Evolutionary conservation across 106 monocot genomes (phyloP).

Genomic region (Hemerocallis citrina): DNA sequence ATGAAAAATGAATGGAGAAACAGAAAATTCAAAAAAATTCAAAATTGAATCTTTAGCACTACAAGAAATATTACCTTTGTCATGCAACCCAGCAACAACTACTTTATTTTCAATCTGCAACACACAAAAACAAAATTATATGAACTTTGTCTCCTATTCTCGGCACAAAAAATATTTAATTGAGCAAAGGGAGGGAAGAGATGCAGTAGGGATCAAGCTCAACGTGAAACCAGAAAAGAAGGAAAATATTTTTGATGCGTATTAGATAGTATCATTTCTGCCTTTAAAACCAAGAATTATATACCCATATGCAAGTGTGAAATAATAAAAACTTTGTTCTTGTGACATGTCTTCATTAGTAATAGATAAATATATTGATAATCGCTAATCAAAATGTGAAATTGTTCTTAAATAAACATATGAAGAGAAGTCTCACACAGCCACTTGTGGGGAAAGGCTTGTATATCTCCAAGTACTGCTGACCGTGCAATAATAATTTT

Average conservation of each 20-base stretch:
- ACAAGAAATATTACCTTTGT: slow-evolving; percentile 61
- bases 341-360: too few species aligned
- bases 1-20: background rate
- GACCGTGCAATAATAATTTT: slow-evolving; percentile 71
- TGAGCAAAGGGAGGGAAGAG: background rate
- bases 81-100: slow-evolving; percentile 80
- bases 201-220: background rate
- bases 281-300: background rate
- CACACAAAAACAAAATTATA: slow-evolving; percentile 3
- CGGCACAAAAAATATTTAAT: background rate
- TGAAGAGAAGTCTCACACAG: slow-evolving; percentile 39
- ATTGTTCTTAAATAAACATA: background rate
- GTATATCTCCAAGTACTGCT: slow-evolving; percentile 93
- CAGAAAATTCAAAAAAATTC: background rate
- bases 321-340: too few species aligned
- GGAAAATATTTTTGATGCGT: background rate
- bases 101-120: slow-evolving; percentile 73
- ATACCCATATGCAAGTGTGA: too few species aligned
- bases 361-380: background rate
- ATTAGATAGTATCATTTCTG: too few species aligned
- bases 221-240: background rate
- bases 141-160: background rate
- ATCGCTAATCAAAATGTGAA: background rate
- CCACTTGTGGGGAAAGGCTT: slow-evolving; percentile 64
- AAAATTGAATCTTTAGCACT: slow-evolving; percentile 3